Evolutionary conservation across 768 basidiomycete species (phyloP), one percentile per base, ranked within the genome.

Genomic region (Trichaptum fuscoviolaceum): DNA sequence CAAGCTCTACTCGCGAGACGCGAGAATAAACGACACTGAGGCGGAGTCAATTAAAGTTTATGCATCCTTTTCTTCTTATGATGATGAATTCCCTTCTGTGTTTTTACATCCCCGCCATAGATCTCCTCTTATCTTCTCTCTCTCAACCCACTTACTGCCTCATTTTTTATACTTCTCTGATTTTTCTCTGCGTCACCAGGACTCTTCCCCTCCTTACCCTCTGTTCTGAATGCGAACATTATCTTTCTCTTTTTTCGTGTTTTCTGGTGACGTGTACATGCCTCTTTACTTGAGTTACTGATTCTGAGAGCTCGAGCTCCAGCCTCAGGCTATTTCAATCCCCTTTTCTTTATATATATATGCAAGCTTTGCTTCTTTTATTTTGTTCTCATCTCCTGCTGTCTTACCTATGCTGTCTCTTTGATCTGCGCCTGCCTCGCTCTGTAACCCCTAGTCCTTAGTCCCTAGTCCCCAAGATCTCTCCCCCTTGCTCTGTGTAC

Each of bases 381-480:
- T 65, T 66, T 69, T 73, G 68, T 65, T 69, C 72, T 76, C 74
- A 76, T 76, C 78, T 75, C 69, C 73, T 70, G 70, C 73, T 71
- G 70, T 74, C 73, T 70, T 75, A 73, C 73, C 69, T 70, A 68
- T 66, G 64, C 63, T 67, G 63, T 63, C 64, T 35, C 63, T 64
- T 57, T 26, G 35, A 12, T 2, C 20, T 12, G 12, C 20, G 3
- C 6, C 42, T 52, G 2, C 20, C 42, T 12, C 2, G 10, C 5
- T 52, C 15, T 52, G 42, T 52, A 52, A 52, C 42, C 5, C 15
- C 42, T 52, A 52, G 42, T 52, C 30, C n/a, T n/a, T n/a, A n/a
- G n/a, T n/a, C n/a, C n/a, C 42, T 52, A 52, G 42, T 52, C 10
- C 15, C 10, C n/a, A n/a, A n/a, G n/a, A n/a, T 30, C 30, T 30